Percentiles rank a stretch among this genome's conserved stretches.
Evolutionary conservation across 1,139 yeast species (phyloP).

Genomic region (Kodamaea anthophila): DNA sequence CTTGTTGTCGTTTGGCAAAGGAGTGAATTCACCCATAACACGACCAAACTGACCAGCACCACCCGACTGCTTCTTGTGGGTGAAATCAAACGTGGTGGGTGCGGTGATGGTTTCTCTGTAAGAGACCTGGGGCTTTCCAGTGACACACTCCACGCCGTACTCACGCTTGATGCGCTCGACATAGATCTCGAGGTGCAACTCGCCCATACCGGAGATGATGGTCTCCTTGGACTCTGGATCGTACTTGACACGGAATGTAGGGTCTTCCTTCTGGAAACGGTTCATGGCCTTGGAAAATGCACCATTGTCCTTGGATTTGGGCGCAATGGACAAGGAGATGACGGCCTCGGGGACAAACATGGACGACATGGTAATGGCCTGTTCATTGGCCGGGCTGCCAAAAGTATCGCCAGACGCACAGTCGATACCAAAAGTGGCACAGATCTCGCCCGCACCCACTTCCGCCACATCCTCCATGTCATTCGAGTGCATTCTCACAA

Average conservation of each 20-base stretch:
- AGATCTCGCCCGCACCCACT: slow-evolving; percentile 96
- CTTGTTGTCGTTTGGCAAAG: slow-evolving; percentile 60
- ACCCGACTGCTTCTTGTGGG: slow-evolving; percentile 97
- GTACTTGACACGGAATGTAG: slow-evolving; percentile 89
- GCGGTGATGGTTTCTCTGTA: slow-evolving; percentile 88
- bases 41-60: slow-evolving; percentile 99
- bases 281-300: slow-evolving; percentile 91
- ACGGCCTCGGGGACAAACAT: slow-evolving; percentile 99
- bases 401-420: slow-evolving; percentile 99
- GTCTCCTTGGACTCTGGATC: slow-evolving; percentile 94
- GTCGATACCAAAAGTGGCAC: slow-evolving; percentile 98
- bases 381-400: slow-evolving; percentile 60
- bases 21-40: slow-evolving; percentile 80
- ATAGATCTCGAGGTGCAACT: slow-evolving; percentile 90
- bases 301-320: slow-evolving; percentile 82
- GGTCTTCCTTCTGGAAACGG: slow-evolving; percentile 97
- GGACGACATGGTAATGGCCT: slow-evolving; percentile 85
- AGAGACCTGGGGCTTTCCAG: slow-evolving; percentile 97
- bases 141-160: slow-evolving; percentile 89
- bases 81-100: slow-evolving; percentile 78
- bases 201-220: slow-evolving; percentile 98
- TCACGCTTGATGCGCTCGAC: slow-evolving; percentile 98
- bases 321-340: slow-evolving; percentile 83
- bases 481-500: slow-evolving; percentile 97
- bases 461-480: slow-evolving; percentile 98